phyloP scores from a whole-genome alignment of 2,329 filamentous ascomycete species.

The Curvularia lunata region DNA sequence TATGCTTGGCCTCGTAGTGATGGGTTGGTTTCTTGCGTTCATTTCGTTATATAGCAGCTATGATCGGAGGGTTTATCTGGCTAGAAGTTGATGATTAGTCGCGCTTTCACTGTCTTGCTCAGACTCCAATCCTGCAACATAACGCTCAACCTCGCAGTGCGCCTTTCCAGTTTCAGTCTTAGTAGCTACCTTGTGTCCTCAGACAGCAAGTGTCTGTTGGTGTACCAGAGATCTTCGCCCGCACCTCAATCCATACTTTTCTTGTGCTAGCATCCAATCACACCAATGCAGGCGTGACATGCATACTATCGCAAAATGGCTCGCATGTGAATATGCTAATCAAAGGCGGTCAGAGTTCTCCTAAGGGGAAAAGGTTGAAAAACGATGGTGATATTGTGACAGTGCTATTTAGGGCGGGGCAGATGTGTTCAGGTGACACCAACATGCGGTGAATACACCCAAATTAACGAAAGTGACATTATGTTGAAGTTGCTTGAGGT shows the following conservation, averaged over 20 bases:
- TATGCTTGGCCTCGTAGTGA: neutral
- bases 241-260: slow-evolving; percentile 75
- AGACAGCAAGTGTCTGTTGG: slow-evolving; percentile 68
- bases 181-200: no score
- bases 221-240: slow-evolving; percentile 72
- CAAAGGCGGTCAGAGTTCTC: slow-evolving; percentile 70
- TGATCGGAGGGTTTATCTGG: neutral
- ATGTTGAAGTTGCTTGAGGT: neutral
- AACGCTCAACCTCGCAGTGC: slow-evolving; percentile 67
- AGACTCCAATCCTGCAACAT: neutral
- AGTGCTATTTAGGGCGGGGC: slow-evolving; percentile 54
- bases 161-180: slow-evolving; percentile 72
- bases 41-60: no score
- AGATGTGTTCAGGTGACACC: slow-evolving; percentile 51
- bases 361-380: slow-evolving; percentile 77
- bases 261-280: slow-evolving; percentile 77
- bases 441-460: slow-evolving; percentile 52
- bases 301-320: neutral
- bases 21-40: neutral
- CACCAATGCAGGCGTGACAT: slow-evolving; percentile 67
- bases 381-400: slow-evolving; percentile 69
- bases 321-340: slow-evolving; percentile 62
- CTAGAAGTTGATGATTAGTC: neutral
- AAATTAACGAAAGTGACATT: neutral
- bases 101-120: neutral